A percentile compares a stretch with the other conserved stretches of the same genome.
phyloP scores from a whole-genome alignment of 139 green algal genomes.

The Chlamydomonas eustigma region DNA sequence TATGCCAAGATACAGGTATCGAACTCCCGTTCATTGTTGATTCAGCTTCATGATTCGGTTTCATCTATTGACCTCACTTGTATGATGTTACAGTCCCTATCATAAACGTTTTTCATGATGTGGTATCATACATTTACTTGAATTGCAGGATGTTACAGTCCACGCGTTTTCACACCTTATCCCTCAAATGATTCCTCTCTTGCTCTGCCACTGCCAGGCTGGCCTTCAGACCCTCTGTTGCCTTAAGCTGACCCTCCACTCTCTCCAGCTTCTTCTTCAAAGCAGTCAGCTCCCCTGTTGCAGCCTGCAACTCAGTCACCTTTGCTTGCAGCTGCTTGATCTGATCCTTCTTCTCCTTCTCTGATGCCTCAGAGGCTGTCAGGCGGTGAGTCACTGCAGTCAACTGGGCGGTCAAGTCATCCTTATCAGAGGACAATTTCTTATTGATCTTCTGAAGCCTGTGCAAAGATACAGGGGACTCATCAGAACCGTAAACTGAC shows the following conservation, averaged over 20 bases:
- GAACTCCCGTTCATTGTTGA: too few relatives aligned
- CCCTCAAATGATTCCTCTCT: neutral
- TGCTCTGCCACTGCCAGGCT: neutral
- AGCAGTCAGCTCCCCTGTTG: neutral
- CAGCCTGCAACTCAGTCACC: neutral
- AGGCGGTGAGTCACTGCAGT: neutral
- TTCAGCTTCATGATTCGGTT: too few relatives aligned
- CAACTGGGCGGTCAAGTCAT: neutral
- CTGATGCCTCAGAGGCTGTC: neutral
- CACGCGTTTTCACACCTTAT: neutral
- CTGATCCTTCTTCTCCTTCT: neutral
- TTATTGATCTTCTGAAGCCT: neutral
- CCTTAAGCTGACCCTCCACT: slow-evolving; percentile 1
- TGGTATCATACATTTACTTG: too few relatives aligned
- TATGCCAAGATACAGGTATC: too few relatives aligned
- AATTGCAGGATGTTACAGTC: too few relatives aligned
- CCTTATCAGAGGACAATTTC: slow-evolving; percentile 1
- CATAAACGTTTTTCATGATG: too few relatives aligned
- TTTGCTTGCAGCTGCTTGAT: neutral
- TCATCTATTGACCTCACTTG: too few relatives aligned
- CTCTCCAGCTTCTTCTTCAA: neutral
- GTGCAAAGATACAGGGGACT: too few relatives aligned
- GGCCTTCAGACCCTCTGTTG: neutral
- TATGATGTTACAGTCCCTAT: too few relatives aligned
- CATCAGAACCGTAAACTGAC: too few relatives aligned